phyloP scores from a whole-genome alignment of 1,284 basidiomycete genomes.

The Neotropicomus parvogracilis region DNA sequence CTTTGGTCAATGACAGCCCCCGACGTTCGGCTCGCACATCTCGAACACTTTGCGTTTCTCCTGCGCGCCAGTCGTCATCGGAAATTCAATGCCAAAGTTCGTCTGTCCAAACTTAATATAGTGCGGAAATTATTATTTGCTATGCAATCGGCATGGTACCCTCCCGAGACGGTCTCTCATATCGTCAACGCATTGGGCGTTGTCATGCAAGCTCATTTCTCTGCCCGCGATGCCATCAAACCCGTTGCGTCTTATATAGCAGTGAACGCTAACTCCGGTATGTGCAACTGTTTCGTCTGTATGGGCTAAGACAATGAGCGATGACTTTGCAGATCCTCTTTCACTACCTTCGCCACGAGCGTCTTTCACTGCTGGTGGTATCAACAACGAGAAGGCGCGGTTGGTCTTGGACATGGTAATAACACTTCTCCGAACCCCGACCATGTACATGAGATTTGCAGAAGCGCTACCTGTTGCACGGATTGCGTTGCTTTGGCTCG shows the following conservation, averaged over 20 bases:
- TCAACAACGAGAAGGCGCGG: conserved; percentile 49
- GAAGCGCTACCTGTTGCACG: conserved; percentile 69
- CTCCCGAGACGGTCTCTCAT: conserved; percentile 48
- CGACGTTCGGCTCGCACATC: conserved; percentile 72
- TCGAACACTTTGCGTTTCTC: conserved; percentile 78
- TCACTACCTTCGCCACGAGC: conserved; percentile 49
- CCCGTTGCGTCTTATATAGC: conserved; percentile 84
- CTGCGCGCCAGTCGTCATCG: conserved; percentile 68
- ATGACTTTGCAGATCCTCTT: conserved; percentile 11
- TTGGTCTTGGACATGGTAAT: conserved; percentile 59
- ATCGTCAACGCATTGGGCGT: conserved; percentile 60
- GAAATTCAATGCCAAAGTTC: conserved; percentile 69
- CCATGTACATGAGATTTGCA: conserved; percentile 60
- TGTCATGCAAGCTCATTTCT: conserved; percentile 59
- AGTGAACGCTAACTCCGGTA: conserved; percentile 75
- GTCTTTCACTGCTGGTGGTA: conserved; percentile 20
- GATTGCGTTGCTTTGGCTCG: conserved; percentile 69
- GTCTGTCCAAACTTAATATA: conserved; percentile 67
- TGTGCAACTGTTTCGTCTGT: conserved; percentile 16
- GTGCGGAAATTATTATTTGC: conserved; percentile 79
- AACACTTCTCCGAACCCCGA: conserved; percentile 50
- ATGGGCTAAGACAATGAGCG: neutral
- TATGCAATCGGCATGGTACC: conserved; percentile 74
- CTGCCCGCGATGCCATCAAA: conserved; percentile 73
- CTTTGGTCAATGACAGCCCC: conserved; percentile 75